phyloP scores from a whole-genome alignment of 768 basidiomycete genomes.

The Suillus occidentalis region DNA sequence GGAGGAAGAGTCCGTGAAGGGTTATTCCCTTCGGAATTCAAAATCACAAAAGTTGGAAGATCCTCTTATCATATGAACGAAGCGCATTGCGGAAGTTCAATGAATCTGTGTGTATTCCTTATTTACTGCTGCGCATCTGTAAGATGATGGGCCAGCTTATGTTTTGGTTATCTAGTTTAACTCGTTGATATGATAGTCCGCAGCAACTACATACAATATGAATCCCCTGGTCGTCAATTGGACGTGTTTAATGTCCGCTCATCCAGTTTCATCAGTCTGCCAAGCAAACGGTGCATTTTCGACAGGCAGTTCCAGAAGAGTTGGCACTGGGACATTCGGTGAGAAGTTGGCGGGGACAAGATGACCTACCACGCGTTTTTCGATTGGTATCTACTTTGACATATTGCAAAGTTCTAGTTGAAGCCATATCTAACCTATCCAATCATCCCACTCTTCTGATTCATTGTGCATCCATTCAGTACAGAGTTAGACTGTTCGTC shows the following conservation, averaged over 20 bases:
- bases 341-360: too few species aligned
- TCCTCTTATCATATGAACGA: constrained; percentile 5
- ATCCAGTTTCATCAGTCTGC: too few species aligned
- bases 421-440: too few species aligned
- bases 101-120: background rate
- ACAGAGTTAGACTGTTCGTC: too few species aligned
- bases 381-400: too few species aligned
- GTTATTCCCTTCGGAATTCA: background rate
- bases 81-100: background rate
- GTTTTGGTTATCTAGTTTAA: background rate
- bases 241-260: background rate
- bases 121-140: background rate
- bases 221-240: background rate
- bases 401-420: too few species aligned
- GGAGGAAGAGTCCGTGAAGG: background rate
- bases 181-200: background rate
- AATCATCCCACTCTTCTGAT: too few species aligned
- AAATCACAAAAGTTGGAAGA: background rate
- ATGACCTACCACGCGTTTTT: too few species aligned
- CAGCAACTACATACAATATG: background rate
- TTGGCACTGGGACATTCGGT: too few species aligned
- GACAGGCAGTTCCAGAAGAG: too few species aligned
- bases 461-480: too few species aligned
- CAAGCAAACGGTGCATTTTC: too few species aligned
- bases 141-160: background rate